A percentile compares a stretch with the other conserved stretches of the same genome.
These are phyloP conservation scores for Leccinum subspadiceum DNA, from an alignment of 1,284 basidiomycete genomes.

Conservation along the genomic window DNA sequence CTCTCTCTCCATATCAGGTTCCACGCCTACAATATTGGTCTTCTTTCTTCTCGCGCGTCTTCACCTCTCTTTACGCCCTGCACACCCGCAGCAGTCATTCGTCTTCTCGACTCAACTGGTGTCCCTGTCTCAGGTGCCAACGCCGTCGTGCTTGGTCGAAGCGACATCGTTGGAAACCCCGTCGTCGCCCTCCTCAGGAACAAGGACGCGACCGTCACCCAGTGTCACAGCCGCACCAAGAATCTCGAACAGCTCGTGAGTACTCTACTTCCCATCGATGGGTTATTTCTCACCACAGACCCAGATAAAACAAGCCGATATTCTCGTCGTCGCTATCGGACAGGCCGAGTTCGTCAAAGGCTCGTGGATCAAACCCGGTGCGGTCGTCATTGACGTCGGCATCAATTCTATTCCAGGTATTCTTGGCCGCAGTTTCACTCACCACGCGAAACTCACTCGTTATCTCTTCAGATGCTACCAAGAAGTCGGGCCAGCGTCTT, in stretches of 20 bases:
- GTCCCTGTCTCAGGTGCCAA: slow-evolving; percentile 74
- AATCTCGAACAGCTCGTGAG: slow-evolving; percentile 77
- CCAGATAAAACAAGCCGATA: slow-evolving; percentile 84
- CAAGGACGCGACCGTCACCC: slow-evolving; percentile 94
- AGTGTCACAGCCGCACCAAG: slow-evolving; percentile 91
- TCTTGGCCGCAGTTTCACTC: slow-evolving; percentile 9
- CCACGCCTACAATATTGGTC: slow-evolving; percentile 98
- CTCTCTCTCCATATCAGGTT: slow-evolving; percentile 53
- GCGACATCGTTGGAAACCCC: slow-evolving; percentile 97
- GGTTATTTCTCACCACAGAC: slow-evolving; percentile 8
- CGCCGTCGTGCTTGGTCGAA: slow-evolving; percentile 93
- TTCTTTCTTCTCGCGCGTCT: slow-evolving; percentile 88
- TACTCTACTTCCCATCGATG: slow-evolving; percentile 15
- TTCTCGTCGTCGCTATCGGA: slow-evolving; percentile 93
- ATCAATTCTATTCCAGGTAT: slow-evolving; percentile 93
- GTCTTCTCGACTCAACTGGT: slow-evolving; percentile 84
- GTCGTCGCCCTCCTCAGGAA: slow-evolving; percentile 89
- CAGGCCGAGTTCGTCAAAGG: slow-evolving; percentile 89
- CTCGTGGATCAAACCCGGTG: slow-evolving; percentile 94
- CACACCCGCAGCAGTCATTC: slow-evolving; percentile 92
- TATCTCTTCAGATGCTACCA: slow-evolving; percentile 63
- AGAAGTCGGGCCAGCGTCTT: slow-evolving; percentile 94
- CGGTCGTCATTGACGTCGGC: slow-evolving; percentile 94
- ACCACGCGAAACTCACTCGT: background rate
- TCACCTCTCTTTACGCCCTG: slow-evolving; percentile 93